Evolutionary conservation across 257 asterid species (phyloP).

Genomic region (Fraxinus excelsior): DNA sequence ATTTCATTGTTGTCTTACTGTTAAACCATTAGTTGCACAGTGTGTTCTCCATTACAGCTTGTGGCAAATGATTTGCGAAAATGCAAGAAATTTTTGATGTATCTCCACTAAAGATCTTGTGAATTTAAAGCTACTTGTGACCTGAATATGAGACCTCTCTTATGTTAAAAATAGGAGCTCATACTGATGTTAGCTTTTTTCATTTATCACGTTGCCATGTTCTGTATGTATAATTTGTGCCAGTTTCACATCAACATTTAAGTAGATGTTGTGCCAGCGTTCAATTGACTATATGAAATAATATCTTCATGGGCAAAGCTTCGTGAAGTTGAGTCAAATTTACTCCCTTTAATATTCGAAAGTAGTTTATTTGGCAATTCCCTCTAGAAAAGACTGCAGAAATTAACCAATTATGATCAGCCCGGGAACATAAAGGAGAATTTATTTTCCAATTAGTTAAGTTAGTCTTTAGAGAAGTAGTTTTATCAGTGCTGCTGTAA

Average conservation of each 20-base stretch:
- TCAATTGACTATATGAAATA: neutral
- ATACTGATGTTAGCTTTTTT: neutral
- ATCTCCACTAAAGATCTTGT: neutral
- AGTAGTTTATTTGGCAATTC: neutral
- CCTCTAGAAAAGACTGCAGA: neutral
- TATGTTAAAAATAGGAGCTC: neutral
- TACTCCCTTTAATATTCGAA: neutral
- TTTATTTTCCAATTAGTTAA: neutral
- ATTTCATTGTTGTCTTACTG: constrained; percentile 9
- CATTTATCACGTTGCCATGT: neutral
- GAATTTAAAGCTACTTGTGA: neutral
- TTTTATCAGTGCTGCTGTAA: neutral
- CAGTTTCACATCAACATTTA: neutral
- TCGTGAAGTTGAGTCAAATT: neutral
- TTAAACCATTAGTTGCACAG: neutral
- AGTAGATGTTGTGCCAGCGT: neutral
- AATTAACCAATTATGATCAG: neutral
- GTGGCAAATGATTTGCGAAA: neutral
- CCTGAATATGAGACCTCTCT: neutral
- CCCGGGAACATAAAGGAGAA: neutral
- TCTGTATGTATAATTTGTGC: neutral
- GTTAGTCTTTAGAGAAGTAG: neutral
- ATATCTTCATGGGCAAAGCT: neutral
- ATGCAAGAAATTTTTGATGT: neutral
- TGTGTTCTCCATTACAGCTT: neutral